Percentiles rank a stretch among this genome's conserved stretches.
Conservation (phyloP, 148 eudicot species). For the Cornus controversa region DNA sequence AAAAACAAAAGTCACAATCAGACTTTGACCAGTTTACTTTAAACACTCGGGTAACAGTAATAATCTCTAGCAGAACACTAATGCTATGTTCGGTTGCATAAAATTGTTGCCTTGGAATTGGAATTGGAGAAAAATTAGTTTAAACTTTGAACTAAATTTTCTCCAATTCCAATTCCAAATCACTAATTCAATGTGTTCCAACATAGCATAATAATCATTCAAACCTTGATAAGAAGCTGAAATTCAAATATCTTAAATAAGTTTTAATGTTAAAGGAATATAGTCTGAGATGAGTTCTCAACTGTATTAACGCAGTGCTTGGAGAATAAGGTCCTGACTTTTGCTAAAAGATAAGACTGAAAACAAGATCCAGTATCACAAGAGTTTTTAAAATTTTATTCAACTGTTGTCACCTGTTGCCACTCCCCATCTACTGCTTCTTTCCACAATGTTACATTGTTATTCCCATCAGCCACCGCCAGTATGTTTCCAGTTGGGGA, state of each 20-base stretch:
- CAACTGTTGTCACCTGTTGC: slow-evolving; percentile 15
- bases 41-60: not conserved
- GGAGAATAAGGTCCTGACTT: not conserved
- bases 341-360: not conserved
- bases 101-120: too few species aligned
- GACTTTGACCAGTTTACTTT: not conserved
- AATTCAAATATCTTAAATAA: too few species aligned
- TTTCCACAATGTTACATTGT: slow-evolving; percentile 18
- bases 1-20: not conserved
- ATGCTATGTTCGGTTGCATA: too few species aligned
- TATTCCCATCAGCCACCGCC: slow-evolving; percentile 19
- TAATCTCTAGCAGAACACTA: not conserved
- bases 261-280: not conserved
- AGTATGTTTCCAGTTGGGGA: slow-evolving; percentile 15
- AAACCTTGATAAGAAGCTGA: not conserved
- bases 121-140: too few species aligned
- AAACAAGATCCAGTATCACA: not conserved
- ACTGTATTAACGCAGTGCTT: not conserved
- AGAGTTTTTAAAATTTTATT: not conserved
- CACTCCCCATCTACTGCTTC: slow-evolving; percentile 22
- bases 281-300: not conserved
- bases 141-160: too few species aligned
- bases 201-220: not conserved
- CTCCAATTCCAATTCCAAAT: too few species aligned
- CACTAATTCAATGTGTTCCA: too few species aligned